Base-by-base conservation (phyloP, 805 yeast genomes). In the Ogataea parapolymorpha region DNA sequence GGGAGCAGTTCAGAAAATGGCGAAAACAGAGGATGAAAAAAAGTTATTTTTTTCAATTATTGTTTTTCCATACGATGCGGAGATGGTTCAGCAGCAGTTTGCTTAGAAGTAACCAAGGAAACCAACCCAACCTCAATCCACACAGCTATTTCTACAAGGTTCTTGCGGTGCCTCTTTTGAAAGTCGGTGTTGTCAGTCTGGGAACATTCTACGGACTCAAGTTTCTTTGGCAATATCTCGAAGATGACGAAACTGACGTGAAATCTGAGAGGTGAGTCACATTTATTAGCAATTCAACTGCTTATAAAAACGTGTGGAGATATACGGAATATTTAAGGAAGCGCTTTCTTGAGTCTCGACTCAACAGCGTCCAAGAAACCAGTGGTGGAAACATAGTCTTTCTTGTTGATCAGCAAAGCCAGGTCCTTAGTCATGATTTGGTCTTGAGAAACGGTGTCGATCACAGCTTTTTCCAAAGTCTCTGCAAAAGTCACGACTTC, bases 371-470 rank as follows among this genome's bases (percentile, higher is more conserved):
- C 85, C 50, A 85, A 70, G 62, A 85, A 85, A 58, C 82, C 90
- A 45, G 79, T 75, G 39, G 91, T 85, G 46, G 84, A 79, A 36
- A 82, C 91, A 53, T 78, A 83, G 30, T 80, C 67, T 8, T 71
- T 65, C 64, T 85, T 74, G 55, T 75, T 72, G 37, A 88, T 82
- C 26, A 58, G 42, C 48, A 84, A 68, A 11, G 93, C 91, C 60
- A 85, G 73, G 61, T 85, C 93, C 61, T 85, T 85, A 42, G 93
- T 85, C 90, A 84, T 83, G 52, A 82, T 76, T 45, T 84, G 82
- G 57, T 83, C 90, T 47, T 69, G 68, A 49, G 80, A 80, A 37
- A 85, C 93, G 18, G 89, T 81, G 53, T 82, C 84, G 38, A 84
- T 56, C 38, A 85, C 83, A 37, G 83, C 81, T 43, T 71, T 59